Conservation (phyloP, 139 green algal species). For the Astrephomene gubernaculifera region DNA sequence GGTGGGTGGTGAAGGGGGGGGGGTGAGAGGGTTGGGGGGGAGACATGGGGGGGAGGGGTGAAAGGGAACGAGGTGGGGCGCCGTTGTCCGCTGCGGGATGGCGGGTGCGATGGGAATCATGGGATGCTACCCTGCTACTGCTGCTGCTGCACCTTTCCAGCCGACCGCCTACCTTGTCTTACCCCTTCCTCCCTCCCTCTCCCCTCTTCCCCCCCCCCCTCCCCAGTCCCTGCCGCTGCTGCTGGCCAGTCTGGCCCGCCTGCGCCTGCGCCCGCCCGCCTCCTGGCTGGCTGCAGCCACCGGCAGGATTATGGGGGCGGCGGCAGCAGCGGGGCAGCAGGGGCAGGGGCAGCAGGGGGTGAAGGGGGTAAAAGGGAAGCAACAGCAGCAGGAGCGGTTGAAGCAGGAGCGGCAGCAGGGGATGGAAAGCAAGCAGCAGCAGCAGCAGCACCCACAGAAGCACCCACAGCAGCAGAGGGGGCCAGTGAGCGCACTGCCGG, state of each 20-base stretch:
- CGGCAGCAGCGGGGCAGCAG: too few relatives aligned
- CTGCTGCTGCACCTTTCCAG: background rate
- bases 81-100: background rate
- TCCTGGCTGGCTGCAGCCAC: slow-evolving; percentile 19
- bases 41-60: background rate
- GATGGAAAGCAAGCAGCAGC: too few relatives aligned
- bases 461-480: background rate
- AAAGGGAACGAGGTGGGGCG: background rate
- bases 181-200: background rate
- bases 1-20: background rate
- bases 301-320: too few relatives aligned
- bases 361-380: too few relatives aligned
- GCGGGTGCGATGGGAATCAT: background rate
- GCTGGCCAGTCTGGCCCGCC: slow-evolving; percentile 7
- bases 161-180: background rate
- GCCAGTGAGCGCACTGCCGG: too few relatives aligned
- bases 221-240: slow-evolving; percentile 16
- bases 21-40: background rate
- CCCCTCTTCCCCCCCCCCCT: background rate
- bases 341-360: too few relatives aligned
- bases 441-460: background rate
- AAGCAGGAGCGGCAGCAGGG: too few relatives aligned
- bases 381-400: too few relatives aligned
- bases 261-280: background rate
- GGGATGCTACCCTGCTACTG: background rate